These are phyloP conservation scores for Talaromyces sp. DNA, from an alignment of 2,329 filamentous ascomycete genomes.

Conservation along the genomic window DNA sequence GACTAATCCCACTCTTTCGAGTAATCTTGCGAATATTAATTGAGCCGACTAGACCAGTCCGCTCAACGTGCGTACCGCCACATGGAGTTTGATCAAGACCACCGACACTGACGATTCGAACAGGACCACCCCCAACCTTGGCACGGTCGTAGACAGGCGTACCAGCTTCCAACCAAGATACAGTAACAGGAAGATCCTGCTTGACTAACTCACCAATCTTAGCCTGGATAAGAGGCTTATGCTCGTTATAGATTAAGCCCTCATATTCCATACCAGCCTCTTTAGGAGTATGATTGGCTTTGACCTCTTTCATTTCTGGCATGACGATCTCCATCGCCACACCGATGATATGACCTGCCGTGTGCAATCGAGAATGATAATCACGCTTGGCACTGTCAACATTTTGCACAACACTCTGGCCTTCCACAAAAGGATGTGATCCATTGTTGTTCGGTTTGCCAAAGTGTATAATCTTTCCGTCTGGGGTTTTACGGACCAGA, in stretches of 20 bases:
- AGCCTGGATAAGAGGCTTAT: conserved; percentile 31
- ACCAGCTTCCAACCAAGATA: conserved; percentile 30
- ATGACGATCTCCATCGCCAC: conserved; percentile 31
- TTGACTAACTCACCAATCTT: conserved; percentile 31
- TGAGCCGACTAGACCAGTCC: conserved; percentile 25
- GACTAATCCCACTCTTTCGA: conserved; percentile 33
- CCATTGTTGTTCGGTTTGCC: conserved; percentile 15
- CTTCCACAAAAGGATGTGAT: conserved; percentile 9
- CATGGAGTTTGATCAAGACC: conserved; percentile 34
- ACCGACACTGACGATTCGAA: conserved; percentile 32
- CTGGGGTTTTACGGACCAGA: conserved; percentile 28
- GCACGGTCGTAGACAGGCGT: conserved; percentile 20
- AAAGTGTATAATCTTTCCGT: conserved; percentile 31
- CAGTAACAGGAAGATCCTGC: conserved; percentile 22
- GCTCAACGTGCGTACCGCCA: conserved; percentile 33
- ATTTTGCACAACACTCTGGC: conserved; percentile 24
- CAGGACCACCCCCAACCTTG: conserved; percentile 20
- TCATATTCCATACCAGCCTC: conserved; percentile 34
- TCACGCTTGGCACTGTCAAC: conserved; percentile 30
- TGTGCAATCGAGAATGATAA: conserved; percentile 34
- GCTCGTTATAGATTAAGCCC: conserved; percentile 33
- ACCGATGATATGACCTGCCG: conserved; percentile 34
- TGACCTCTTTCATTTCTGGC: conserved; percentile 30
- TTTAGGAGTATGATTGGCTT: conserved; percentile 33
- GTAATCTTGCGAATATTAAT: conserved; percentile 33